Base-by-base conservation (phyloP, 768 basidiomycete species). In the Pulveroboletus sp. region DNA sequence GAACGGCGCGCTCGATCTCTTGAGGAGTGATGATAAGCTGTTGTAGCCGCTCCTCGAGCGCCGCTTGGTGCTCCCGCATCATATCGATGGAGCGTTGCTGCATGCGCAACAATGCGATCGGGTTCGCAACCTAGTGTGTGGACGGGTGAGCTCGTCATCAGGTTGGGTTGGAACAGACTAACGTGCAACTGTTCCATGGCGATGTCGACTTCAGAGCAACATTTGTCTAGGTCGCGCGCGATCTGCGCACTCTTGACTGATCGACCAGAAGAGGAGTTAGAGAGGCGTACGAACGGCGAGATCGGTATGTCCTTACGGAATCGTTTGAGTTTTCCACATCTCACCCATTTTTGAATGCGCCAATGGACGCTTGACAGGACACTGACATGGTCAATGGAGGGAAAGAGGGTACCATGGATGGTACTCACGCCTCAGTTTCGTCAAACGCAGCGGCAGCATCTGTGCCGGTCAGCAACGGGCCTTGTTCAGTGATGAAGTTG, bases 181-280 rank as follows among this genome's bases (percentile, higher is more conserved):
- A 78, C 79, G 44, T 78, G 68, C 51, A 80, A 71, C 26, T 68
- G 61, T 29, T 68, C 67, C 53, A 79, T 69, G 6, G 73, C 72
- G 8, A 57, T 58, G 17, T 75, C 63, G 24, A 81, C 63, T 17
- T 80, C 76, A 14, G 59, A 57, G 30, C 71, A 60, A 50, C 73
- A 80, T 45, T 60, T 62, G 35, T 74, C 72, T 31, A 81, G 68
- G 6, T 73, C 73, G n/a, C 72, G 64, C 43, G 66, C 72, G 31
- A 81, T 79, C 19, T 78, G 76, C 2, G 61, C 60, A 23, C 64
- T 74, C 46, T 71, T 78, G 26, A 76, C 80, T 81, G 31, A n/a
- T n/a, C n/a, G n/a, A n/a, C n/a, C 5, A 23, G 40, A 7, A 17
- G 8, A 27, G 12, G 19, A 2, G 24, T 63, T 35, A 64, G 47